Base-by-base conservation (phyloP, 176 grass and related monocot genomes). In the Lolium perenne region DNA sequence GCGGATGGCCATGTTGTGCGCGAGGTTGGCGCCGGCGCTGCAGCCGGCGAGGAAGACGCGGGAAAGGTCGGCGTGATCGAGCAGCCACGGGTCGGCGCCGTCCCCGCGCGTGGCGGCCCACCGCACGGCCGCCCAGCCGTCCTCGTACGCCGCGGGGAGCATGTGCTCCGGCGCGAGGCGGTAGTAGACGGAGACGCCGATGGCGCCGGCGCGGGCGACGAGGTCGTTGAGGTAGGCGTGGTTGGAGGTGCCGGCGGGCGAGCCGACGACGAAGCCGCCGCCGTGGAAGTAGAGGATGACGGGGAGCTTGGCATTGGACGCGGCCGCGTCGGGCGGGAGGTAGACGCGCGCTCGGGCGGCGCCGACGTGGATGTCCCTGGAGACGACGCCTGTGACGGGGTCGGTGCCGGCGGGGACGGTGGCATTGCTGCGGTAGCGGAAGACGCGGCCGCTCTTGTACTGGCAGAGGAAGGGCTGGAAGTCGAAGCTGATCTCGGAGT, bases 201-300 rank as follows among this genome's bases (percentile, higher is more conserved):
- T 32, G 49, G 89, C 86, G 26, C 74, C 29, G 32, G 91, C 62
- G 4, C 65, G 85, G 38, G 87, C 85, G 3, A 86, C 91, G 11
- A 95, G 88, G 61, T 88, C 81, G 81, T 89, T 92, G 82, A 97
- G 76, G 81, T 91, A 95, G 74, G 67, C 49, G 76, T 95, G 93
- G 61, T 90, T 90, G 59, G 62, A 22, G 5, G 88, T 89, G 22
- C 63, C 80, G 76, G 81, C 79, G 14, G 95, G 87, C 32, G 90
- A 90, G 16, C 90, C 82, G 53, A 79, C 51, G 32, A 91, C 85
- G 82, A 93, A 95, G 12, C 85, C 93, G 69, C 95, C 92, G 47
- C 92, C 93, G 29, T 97, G 92, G 87, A 91, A 82, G 87, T 93
- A 95, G 60, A 97, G 55, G 58, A 97, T 15, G 40, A 92, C 77